A percentile compares a stretch with the other conserved stretches of the same genome.
Evolutionary conservation across 371 early-diverging fungal species (phyloP).

Genomic region (Thermomucor indicae-seudaticae): DNA sequence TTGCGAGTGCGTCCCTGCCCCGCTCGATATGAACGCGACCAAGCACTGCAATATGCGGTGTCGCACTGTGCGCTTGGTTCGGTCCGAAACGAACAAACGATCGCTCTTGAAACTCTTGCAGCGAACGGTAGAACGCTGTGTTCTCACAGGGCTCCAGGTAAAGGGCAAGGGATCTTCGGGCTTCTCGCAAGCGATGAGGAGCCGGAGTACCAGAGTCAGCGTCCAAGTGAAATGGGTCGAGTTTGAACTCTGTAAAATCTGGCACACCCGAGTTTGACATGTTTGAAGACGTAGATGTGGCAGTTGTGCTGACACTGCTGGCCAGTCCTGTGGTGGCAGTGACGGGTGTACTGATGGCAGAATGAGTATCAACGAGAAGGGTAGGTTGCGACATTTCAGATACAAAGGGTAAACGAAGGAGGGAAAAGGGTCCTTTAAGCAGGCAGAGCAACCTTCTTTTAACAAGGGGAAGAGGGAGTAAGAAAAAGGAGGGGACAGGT

Average conservation of each 20-base stretch:
- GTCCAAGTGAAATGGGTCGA: constrained; percentile 17
- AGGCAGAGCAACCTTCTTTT: no score
- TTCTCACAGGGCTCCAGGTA: constrained; percentile 10
- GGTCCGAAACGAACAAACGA: constrained; percentile 14
- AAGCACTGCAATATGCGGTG: constrained; percentile 14
- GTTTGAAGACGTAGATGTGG: constrained; percentile 2
- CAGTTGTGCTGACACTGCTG: constrained; percentile 10
- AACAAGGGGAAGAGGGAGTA: no score
- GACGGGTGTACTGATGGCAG: constrained; percentile 6
- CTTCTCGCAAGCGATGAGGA: constrained; percentile 20
- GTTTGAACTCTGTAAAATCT: constrained; percentile 18
- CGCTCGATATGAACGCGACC: constrained; percentile 17
- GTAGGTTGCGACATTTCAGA: no score
- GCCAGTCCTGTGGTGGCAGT: constrained; percentile 2
- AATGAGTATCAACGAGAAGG: constrained; percentile 10
- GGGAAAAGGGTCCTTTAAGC: no score
- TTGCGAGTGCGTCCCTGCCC: not conserved
- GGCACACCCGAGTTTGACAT: constrained; percentile 9
- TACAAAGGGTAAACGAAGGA: no score
- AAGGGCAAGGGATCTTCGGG: constrained; percentile 11
- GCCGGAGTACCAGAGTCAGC: constrained; percentile 6
- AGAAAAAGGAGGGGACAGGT: no score
- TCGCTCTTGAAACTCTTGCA: constrained; percentile 16
- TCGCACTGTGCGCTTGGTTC: constrained; percentile 18
- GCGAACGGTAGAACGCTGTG: constrained; percentile 4